phyloP scores from a whole-genome alignment of 208 protist genomes.

The Trypanosoma scelopori region DNA sequence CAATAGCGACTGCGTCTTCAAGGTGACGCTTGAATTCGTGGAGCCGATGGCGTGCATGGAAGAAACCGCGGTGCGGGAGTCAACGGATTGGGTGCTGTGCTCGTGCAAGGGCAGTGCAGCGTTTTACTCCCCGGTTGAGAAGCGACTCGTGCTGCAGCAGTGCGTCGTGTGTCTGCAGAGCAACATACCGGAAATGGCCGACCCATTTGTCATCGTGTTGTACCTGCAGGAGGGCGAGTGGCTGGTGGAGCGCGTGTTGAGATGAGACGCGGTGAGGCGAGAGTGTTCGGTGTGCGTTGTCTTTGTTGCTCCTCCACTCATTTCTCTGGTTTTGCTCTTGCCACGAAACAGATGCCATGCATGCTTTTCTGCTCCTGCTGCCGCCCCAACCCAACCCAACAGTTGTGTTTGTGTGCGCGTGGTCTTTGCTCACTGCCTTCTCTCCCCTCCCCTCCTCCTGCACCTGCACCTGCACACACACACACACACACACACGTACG shows the following conservation, averaged over 20 bases:
- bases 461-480: too few relatives aligned
- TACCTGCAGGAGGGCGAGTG: conserved; percentile 53
- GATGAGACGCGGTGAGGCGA: too few relatives aligned
- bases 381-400: background rate
- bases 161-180: conserved; percentile 65
- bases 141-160: conserved; percentile 69
- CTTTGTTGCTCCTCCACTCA: too few relatives aligned
- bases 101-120: conserved; percentile 53
- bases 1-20: conserved; percentile 55
- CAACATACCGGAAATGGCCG: conserved; percentile 50
- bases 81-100: conserved; percentile 78
- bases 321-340: too few relatives aligned
- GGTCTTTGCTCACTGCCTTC: background rate
- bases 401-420: background rate
- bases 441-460: too few relatives aligned
- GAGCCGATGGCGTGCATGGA: conserved; percentile 58
- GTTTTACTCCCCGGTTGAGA: conserved; percentile 76
- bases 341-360: too few relatives aligned
- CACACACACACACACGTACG: background rate
- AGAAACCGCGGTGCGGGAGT: conserved; percentile 79
- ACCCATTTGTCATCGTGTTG: conserved; percentile 60
- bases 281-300: too few relatives aligned
- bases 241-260: conserved; percentile 62
- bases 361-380: too few relatives aligned
- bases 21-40: conserved; percentile 69